Percentiles rank a stretch among this genome's conserved stretches.
Conservation (phyloP, 106 monocot genomes). For the Acorus gramineus region DNA sequence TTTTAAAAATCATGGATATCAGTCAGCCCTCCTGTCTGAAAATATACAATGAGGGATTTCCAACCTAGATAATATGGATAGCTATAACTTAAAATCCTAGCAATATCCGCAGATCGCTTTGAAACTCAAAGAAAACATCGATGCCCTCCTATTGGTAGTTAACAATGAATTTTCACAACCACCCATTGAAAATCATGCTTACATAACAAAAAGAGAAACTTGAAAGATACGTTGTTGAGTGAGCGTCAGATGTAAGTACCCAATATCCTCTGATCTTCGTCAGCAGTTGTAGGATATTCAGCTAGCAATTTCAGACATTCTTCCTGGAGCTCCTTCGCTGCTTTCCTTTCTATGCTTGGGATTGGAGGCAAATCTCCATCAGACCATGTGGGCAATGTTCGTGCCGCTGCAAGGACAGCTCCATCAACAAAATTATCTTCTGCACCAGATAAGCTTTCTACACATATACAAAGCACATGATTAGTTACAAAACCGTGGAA, state of each 20-base stretch:
- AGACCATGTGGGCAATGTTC: constrained; percentile 79
- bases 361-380: constrained; percentile 68
- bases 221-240: background rate
- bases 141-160: no score
- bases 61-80: no score
- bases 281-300: constrained; percentile 57
- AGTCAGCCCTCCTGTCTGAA: no score
- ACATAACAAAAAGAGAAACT: no score
- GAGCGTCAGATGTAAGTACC: constrained; percentile 16
- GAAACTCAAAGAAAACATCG: no score
- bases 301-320: constrained; percentile 66
- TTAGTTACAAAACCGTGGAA: background rate
- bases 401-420: constrained; percentile 80
- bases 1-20: no score
- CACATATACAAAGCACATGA: background rate
- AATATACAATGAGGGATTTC: no score
- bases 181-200: no score
- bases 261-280: constrained; percentile 59
- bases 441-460: constrained; percentile 37
- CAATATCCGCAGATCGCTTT: no score
- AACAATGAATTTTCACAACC: no score
- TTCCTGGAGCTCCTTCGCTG: constrained; percentile 78
- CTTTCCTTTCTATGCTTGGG: constrained; percentile 76
- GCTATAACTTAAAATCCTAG: no score
- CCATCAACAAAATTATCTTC: constrained; percentile 82